Conservation (phyloP, 495 filamentous ascomycete genomes). For the Acidomyces sp. region DNA sequence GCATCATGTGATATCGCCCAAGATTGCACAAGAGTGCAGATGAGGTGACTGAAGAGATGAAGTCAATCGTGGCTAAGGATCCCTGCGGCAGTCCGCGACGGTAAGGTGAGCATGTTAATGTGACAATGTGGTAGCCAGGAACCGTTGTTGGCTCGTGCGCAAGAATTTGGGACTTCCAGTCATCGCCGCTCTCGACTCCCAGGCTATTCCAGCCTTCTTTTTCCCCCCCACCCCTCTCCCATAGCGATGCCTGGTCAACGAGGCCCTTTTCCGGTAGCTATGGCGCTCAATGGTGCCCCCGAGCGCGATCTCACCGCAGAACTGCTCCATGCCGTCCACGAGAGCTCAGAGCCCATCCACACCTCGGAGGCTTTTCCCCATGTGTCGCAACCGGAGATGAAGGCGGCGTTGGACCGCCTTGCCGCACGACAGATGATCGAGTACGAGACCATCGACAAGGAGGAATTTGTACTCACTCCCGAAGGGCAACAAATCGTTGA, state of each 20-base stretch:
- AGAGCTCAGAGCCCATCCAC: slow-evolving; percentile 47
- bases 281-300: slow-evolving; percentile 16
- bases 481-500: slow-evolving; percentile 67
- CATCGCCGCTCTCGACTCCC: no score
- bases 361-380: slow-evolving; percentile 67
- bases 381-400: slow-evolving; percentile 55
- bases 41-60: no score
- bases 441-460: slow-evolving; percentile 69
- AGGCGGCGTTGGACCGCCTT: slow-evolving; percentile 76
- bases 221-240: no score
- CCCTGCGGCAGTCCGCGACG: no score
- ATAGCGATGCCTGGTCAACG: slow-evolving; percentile 30
- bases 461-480: slow-evolving; percentile 61
- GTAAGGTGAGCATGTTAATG: no score
- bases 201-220: no score
- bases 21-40: no score
- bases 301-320: slow-evolving; percentile 25
- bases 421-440: slow-evolving; percentile 70
- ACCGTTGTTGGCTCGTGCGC: background rate
- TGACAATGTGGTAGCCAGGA: no score
- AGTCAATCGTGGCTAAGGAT: no score
- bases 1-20: no score
- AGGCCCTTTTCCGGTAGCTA: slow-evolving; percentile 30
- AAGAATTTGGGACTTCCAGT: no score
- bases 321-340: slow-evolving; percentile 27